Evolutionary conservation across 2,329 filamentous ascomycete species (phyloP), one percentile per base, ranked within the genome.

Genomic region (Hypoxylon sp.): DNA sequence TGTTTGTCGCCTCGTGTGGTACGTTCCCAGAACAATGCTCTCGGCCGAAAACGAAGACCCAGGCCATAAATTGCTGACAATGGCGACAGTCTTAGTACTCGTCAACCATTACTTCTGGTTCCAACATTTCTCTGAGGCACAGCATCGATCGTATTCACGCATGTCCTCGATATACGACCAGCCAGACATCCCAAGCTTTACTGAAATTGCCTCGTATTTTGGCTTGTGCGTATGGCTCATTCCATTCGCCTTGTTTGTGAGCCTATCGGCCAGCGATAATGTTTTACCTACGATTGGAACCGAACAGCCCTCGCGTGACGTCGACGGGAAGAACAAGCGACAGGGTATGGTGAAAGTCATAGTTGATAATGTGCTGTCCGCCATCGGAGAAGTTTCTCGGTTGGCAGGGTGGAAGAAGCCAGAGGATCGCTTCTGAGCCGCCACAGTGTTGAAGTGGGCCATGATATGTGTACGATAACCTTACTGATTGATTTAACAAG

Each of bases 101-200:
- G 75, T 91, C 36, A 97, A 99, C 80, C 96, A 99, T 79, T 98
- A 93, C 81, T 84, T 97, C 55, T 99, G 96, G 95, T 98, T 99
- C 85, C 89, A 88, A 62, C 91, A 98, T 81, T 99, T 99, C 80
- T 95, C 92, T 65, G 81, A 85, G 60, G 84, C 86, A 60, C 86
- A 90, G 69, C 80, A 86, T 51, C 81, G 80, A 59, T 83, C 89
- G 2, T 89, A 90, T 80, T 81, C 85, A 61, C 84, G 86, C 74
- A 79, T 83, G 79, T 83, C 85, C 2, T 86, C 88, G 59, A 85
- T 87, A 77, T 90, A 91, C 77, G 88, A 93, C 70, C 83, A 85
- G 63, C 82, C 84, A 60, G 81, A 89, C 57, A 78, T 93, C 48
- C 96, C 96, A 0, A 91, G 88, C 38, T 99, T 99, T 79, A 94